Evolutionary conservation across 306 rosid species (phyloP), one percentile per base, ranked within the genome.

Genomic region (Rubus idaeus): DNA sequence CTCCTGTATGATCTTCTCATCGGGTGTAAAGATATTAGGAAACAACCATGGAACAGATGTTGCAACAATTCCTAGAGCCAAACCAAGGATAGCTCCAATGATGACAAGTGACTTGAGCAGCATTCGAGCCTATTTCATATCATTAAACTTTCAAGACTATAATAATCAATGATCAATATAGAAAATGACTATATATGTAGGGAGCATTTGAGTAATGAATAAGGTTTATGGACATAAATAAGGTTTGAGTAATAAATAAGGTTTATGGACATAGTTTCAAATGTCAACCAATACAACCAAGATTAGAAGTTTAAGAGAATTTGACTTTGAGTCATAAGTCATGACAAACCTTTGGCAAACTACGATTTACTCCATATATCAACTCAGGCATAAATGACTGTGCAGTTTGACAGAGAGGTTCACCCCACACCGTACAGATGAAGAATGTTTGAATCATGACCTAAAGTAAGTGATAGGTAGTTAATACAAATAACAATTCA

Each of bases 321-420:
- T 47, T 74, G 55, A 75, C 79, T 40, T 80, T 10, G 16, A 21
- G 13, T 58, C 64, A 23, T 11, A 5, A 62, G 45, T 14, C 45
- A 62, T 56, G 45, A 78, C 90, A 70, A 35, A 94, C 98, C 97
- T 94, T 92, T 62, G 83, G 77, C 93, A 89, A 83, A 79, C 75
- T 92, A 57, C 83, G 82, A 52, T 89, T 82, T 21, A 53, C 89
- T 79, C 98, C 98, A 80, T 74, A 82, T 47, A 94, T 64, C 79
- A 89, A 82, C 86, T 88, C 93, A 1, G 97, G 98, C 95, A 94
- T 90, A 92, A 92, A 94, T 51, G 97, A 86, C 63, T 90, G 97
- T 44, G 98, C 98, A 55, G 98, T 90, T 87, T 94, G 98, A 65
- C 91, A 92, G 47, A 94, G 95, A 80, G 98, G 98, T 79, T 92